Evolutionary conservation across 345 rosid genomes (phyloP).

Genomic region (Laguncularia racemosa): DNA sequence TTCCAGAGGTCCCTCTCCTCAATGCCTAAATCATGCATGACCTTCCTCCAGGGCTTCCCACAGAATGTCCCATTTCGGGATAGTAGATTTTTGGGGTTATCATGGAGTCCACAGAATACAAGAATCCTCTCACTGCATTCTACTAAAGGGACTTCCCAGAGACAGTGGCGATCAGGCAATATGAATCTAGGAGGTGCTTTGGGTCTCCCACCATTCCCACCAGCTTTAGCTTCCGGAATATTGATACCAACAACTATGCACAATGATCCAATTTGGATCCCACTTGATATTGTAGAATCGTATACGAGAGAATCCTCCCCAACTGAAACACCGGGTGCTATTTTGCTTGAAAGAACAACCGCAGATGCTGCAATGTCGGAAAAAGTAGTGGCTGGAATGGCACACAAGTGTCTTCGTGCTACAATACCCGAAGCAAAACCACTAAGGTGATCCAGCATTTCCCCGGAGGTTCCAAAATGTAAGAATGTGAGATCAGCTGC

Average conservation of each 20-base stretch:
- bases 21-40: slow-evolving; percentile 63
- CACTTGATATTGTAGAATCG: slow-evolving; percentile 57
- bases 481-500: slow-evolving; percentile 80
- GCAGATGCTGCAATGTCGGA: slow-evolving; percentile 93
- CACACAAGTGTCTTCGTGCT: slow-evolving; percentile 88
- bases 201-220: slow-evolving; percentile 18
- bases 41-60: slow-evolving; percentile 81
- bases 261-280: slow-evolving; percentile 84
- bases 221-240: slow-evolving; percentile 28
- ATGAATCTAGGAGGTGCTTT: slow-evolving; percentile 46
- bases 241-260: slow-evolving; percentile 81
- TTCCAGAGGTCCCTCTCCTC: slow-evolving; percentile 76
- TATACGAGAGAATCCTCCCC: slow-evolving; percentile 95
- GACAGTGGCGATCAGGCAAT: slow-evolving; percentile 95
- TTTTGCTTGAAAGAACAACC: slow-evolving; percentile 78
- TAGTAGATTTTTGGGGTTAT: slow-evolving; percentile 73
- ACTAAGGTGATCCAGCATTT: slow-evolving; percentile 88
- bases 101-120: slow-evolving; percentile 90
- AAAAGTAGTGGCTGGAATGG: slow-evolving; percentile 84
- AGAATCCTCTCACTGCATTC: slow-evolving; percentile 60
- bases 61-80: slow-evolving; percentile 77
- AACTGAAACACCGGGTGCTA: slow-evolving; percentile 75
- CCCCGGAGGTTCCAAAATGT: slow-evolving; percentile 98
- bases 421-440: slow-evolving; percentile 70
- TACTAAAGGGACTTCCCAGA: slow-evolving; percentile 94